Conservation (phyloP, 108 stramenopile species). For the Fragilaria crotonensis region DNA sequence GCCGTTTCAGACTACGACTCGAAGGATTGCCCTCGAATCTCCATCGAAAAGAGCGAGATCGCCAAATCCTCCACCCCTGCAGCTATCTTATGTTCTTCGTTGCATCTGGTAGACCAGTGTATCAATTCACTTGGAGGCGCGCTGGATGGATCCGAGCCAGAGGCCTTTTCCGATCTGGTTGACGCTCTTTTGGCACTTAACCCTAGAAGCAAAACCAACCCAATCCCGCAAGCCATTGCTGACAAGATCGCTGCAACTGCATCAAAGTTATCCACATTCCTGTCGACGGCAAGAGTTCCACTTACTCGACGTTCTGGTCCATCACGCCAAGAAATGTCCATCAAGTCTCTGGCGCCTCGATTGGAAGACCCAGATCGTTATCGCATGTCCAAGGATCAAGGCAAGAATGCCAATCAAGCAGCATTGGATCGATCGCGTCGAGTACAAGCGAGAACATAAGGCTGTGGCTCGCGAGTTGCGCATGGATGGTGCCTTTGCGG, state of each 20-base stretch:
- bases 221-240: slow-evolving; percentile 34
- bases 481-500: slow-evolving; percentile 77
- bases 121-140: slow-evolving; percentile 26
- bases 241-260: slow-evolving; percentile 35
- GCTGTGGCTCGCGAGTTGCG: slow-evolving; percentile 88
- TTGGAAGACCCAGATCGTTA: slow-evolving; percentile 84
- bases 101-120: slow-evolving; percentile 34
- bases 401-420: slow-evolving; percentile 75
- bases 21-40: slow-evolving; percentile 6
- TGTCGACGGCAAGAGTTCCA: slow-evolving; percentile 28
- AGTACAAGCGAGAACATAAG: slow-evolving; percentile 93
- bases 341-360: slow-evolving; percentile 82
- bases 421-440: slow-evolving; percentile 81
- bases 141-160: slow-evolving; percentile 41
- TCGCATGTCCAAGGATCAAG: slow-evolving; percentile 87
- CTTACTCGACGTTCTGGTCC: slow-evolving; percentile 45
- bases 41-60: slow-evolving; percentile 50
- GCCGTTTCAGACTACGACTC: not conserved
- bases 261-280: slow-evolving; percentile 17
- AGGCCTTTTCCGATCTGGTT: slow-evolving; percentile 49
- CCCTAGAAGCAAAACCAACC: slow-evolving; percentile 33
- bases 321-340: slow-evolving; percentile 28
- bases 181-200: slow-evolving; percentile 40
- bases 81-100: slow-evolving; percentile 38
- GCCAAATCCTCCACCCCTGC: slow-evolving; percentile 12